phyloP scores from a whole-genome alignment of 441 rosid species.

The Gossypium schwendimanii region DNA sequence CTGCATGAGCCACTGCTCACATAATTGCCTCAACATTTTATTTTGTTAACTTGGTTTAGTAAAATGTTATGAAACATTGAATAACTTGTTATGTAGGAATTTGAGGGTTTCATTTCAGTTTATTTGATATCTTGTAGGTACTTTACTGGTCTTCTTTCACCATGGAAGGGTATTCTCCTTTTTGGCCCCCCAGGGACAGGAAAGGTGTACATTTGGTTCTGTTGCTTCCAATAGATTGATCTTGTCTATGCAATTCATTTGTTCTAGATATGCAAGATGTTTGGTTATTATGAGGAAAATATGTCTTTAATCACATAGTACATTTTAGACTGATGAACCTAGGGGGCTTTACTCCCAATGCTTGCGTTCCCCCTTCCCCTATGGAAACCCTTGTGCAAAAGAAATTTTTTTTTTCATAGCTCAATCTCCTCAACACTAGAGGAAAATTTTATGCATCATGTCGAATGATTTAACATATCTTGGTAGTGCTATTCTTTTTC shows the following conservation, averaged over 20 bases:
- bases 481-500: neutral
- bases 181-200: slow-evolving; percentile 97
- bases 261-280: neutral
- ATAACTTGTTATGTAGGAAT: slow-evolving; percentile 6
- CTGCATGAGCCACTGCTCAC: too few relatives aligned
- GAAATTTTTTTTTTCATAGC: neutral
- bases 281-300: neutral
- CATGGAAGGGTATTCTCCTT: slow-evolving; percentile 98
- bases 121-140: slow-evolving; percentile 39
- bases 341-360: neutral
- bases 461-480: neutral
- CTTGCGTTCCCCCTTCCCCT: neutral
- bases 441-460: neutral
- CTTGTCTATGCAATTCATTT: neutral
- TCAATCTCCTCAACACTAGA: neutral
- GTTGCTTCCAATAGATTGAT: neutral
- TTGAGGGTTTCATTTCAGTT: neutral
- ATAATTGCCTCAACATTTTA: neutral
- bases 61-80: neutral
- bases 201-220: slow-evolving; percentile 43
- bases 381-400: neutral
- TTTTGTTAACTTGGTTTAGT: slow-evolving; percentile 2
- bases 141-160: slow-evolving; percentile 85
- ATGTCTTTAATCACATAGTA: neutral
- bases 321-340: neutral